Conservation (phyloP, 2,329 filamentous ascomycete genomes). For the Pleurostoma richardsiae region DNA sequence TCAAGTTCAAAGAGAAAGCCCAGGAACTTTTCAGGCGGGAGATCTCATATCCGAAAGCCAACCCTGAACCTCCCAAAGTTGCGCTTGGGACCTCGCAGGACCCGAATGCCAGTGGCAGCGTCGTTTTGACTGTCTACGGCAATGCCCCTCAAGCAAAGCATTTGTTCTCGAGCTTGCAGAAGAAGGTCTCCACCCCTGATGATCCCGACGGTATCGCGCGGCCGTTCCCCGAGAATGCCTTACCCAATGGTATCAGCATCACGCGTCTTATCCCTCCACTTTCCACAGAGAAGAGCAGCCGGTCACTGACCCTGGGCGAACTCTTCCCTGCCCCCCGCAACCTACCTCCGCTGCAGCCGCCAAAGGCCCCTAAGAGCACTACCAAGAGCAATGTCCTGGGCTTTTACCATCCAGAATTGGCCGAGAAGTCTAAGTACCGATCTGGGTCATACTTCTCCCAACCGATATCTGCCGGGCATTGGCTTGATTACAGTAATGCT, state of each 20-base stretch:
- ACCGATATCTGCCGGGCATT: slow-evolving; percentile 60
- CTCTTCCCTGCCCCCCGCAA: slow-evolving; percentile 65
- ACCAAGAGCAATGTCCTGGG: slow-evolving; percentile 49
- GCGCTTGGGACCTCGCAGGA: slow-evolving; percentile 27
- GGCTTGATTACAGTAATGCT: slow-evolving; percentile 65
- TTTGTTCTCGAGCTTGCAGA: slow-evolving; percentile 80
- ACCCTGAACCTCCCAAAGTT: slow-evolving; percentile 23
- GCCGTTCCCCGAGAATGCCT: slow-evolving; percentile 55
- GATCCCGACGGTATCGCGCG: slow-evolving; percentile 20
- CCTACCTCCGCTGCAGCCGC: slow-evolving; percentile 62
- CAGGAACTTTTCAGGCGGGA: slow-evolving; percentile 60
- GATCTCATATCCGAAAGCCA: slow-evolving; percentile 41
- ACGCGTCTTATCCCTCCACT: slow-evolving; percentile 56
- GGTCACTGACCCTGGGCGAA: slow-evolving; percentile 63
- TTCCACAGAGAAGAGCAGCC: slow-evolving; percentile 40
- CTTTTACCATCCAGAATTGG: slow-evolving; percentile 29
- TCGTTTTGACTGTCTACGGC: slow-evolving; percentile 72
- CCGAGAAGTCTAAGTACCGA: slow-evolving; percentile 49
- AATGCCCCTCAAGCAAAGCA: slow-evolving; percentile 70
- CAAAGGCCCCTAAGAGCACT: slow-evolving; percentile 65
- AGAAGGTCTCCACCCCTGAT: slow-evolving; percentile 27
- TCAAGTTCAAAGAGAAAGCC: slow-evolving; percentile 57
- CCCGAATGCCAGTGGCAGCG: slow-evolving; percentile 37
- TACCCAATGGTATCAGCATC: slow-evolving; percentile 71
- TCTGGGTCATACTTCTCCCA: slow-evolving; percentile 62